Base-by-base conservation (phyloP, 140 eudicot species). In the Senecio squalidus region DNA sequence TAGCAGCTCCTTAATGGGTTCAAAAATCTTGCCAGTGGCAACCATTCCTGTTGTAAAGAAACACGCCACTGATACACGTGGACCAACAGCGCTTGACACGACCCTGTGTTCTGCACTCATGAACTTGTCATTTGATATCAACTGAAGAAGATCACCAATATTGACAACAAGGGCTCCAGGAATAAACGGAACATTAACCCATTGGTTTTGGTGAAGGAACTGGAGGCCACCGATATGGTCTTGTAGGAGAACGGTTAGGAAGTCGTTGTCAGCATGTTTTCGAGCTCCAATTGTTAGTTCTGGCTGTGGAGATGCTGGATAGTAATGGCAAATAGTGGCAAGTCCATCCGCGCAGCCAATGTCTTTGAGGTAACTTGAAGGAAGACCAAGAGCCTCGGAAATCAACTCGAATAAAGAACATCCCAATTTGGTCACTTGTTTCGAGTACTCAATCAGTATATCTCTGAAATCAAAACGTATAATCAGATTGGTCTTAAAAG, bases 31-130 rank as follows among this genome's bases (percentile, higher is more conserved):
- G 10, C 64, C 38, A 9, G 72, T 50, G 8, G 62, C 63, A 28
- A 34, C 49, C 51, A 18, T 59, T 39, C 69, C 57, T 4, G 78
- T 66, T 1, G 70, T 66, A 47, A 79, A 70, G 54, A 79, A 79
- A 72, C 81, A 64, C 11, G 85, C 85, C 40, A 79, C 78, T 9
- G 85, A 70, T 10, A 74, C 71, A 26, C 85, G 75, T 43, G 85
- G 81, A 41, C 76, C 69, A 6, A 41, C 25, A 31, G 43, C 2
- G 69, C 57, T 79, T 6, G 85, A 74, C 17, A 79, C 61, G 38
- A 79, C 81, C 68, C 81, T 65, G 46, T 79, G 85, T 60, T 79
- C 81, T 5, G 60, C 72, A 41, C 85, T 79, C 20, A 50, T 57
- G 26, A 74, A 50, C 71, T 66, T 54, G 17, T 79, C 85, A 29